A percentile compares a stretch with the other conserved stretches of the same genome.
Conservation (phyloP, 225 moss, liverwort and hornwort genomes). For the Marchantia polymorpha region DNA sequence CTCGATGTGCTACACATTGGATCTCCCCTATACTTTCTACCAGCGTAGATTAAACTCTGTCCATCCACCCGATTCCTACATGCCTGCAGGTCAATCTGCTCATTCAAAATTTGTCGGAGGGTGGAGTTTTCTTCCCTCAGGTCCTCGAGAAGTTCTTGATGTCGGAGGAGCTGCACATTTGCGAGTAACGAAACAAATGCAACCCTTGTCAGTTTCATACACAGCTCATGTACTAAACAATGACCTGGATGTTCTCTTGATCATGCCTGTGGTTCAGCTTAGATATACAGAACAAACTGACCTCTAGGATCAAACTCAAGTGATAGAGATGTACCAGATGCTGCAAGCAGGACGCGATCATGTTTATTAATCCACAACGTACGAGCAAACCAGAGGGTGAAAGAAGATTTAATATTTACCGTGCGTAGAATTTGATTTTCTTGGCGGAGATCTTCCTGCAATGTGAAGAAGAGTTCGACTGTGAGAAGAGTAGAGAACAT, state of each 20-base stretch:
- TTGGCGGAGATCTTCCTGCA: conserved; percentile 38
- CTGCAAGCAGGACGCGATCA: neutral
- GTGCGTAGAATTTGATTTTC: conserved; percentile 51
- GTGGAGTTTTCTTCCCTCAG: conserved; percentile 36
- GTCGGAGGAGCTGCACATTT: conserved; percentile 41
- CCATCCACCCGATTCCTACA: neutral
- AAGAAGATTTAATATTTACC: conserved; percentile 21
- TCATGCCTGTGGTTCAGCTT: neutral
- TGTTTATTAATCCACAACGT: neutral
- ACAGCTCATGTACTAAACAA: neutral
- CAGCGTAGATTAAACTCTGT: neutral
- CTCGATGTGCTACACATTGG: conserved; percentile 1
- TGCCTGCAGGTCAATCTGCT: conserved; percentile 23
- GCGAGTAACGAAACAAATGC: neutral
- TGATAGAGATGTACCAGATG: neutral
- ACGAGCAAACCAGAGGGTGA: neutral
- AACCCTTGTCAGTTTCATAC: neutral
- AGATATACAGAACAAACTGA: neutral
- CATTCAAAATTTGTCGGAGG: conserved; percentile 27
- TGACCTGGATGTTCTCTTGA: neutral
- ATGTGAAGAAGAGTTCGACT: neutral
- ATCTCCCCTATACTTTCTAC: conserved; percentile 3
- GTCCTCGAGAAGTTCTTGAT: conserved; percentile 44
- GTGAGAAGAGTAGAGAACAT: neutral
- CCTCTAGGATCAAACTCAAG: neutral